These are phyloP conservation scores for Trichoderma orchidacearum DNA, from an alignment of 495 filamentous ascomycete genomes.

Conservation along the genomic window DNA sequence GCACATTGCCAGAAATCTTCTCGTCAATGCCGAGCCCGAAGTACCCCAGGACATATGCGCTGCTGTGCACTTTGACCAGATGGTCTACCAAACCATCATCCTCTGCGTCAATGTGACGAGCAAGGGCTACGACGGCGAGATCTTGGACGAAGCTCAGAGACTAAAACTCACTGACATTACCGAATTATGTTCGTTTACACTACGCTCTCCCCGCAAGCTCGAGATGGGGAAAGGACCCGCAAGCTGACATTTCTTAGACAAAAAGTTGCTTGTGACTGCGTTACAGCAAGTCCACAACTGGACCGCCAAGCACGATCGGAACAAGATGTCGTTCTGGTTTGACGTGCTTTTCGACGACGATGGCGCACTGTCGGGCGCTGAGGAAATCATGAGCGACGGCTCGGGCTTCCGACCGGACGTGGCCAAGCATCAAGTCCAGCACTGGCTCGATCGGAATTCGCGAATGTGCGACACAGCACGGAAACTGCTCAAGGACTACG, in stretches of 20 bases:
- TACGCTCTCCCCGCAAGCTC: not conserved
- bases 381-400: constrained; percentile 28
- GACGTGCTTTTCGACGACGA: constrained; percentile 64
- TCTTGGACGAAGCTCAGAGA: constrained; percentile 48
- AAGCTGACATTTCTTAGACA: constrained; percentile 39
- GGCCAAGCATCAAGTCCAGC: constrained; percentile 25
- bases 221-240: not conserved
- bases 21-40: constrained; percentile 59
- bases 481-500: constrained; percentile 23
- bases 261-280: constrained; percentile 77
- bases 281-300: constrained; percentile 89
- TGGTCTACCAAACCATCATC: constrained; percentile 71
- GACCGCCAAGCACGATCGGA: constrained; percentile 78
- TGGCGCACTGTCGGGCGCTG: constrained; percentile 10
- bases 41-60: constrained; percentile 79
- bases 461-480: constrained; percentile 27
- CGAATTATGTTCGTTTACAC: constrained; percentile 31
- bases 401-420: constrained; percentile 27
- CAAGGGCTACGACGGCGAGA: constrained; percentile 78
- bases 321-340: constrained; percentile 84
- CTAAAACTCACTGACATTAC: constrained; percentile 37
- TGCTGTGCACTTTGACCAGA: constrained; percentile 61
- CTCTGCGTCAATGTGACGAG: constrained; percentile 80
- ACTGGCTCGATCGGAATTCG: constrained; percentile 41
- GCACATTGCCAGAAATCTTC: constrained; percentile 70